Base-by-base conservation (phyloP, 768 basidiomycete genomes). In the Rhodotorula babjevae region DNA sequence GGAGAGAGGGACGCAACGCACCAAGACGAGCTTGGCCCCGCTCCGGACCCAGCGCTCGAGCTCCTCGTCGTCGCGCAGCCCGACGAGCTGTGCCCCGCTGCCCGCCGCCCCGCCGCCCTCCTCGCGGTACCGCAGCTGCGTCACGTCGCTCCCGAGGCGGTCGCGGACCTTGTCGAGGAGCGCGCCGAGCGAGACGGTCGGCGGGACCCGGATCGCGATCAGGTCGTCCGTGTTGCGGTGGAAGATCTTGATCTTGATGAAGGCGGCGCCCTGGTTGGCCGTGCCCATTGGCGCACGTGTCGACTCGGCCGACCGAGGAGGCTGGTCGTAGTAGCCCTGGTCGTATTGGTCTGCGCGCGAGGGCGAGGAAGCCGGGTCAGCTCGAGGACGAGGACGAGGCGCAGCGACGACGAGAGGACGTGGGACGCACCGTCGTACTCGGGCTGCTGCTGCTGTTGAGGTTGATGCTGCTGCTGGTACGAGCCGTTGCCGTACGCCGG, bases 231-330 rank as follows among this genome's bases (percentile, higher is more conserved):
- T 89, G 67, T 89, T 85, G 52, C 91, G 87, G 82, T 96, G 91
- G 80, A 96, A 96, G 58, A 99, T 92, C 83, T 99, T 99, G 83
- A 99, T 96, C 83, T 98, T 99, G 76, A 98, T 86, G 82, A 93
- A 98, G 33, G 94, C 90, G 16, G 71, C 70, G 75, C 61, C 62
- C 36, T 42, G 59, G 59, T 76, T 76, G 7, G 72, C 65, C 55
- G 50, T 76, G 27, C 74, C 74, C 49, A 76, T 52, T 4, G 76
- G 75, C 1, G 67, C 16, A 15, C 33, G 46, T 25, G 33, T 53
- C 25, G 44, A 5, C 46, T 27, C 49, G 12, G 64, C 55, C 3
- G 75, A 5, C 11, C 42, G 50, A 2, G 59, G 65, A 3, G 50
- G 36, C 33, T 33, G 29, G n/a, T 23, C 33, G 61, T 63, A 27